Percentiles rank a stretch among this genome's conserved stretches.
Conservation (phyloP, 2,329 filamentous ascomycete genomes). For the Cladophialophora psammophila region DNA sequence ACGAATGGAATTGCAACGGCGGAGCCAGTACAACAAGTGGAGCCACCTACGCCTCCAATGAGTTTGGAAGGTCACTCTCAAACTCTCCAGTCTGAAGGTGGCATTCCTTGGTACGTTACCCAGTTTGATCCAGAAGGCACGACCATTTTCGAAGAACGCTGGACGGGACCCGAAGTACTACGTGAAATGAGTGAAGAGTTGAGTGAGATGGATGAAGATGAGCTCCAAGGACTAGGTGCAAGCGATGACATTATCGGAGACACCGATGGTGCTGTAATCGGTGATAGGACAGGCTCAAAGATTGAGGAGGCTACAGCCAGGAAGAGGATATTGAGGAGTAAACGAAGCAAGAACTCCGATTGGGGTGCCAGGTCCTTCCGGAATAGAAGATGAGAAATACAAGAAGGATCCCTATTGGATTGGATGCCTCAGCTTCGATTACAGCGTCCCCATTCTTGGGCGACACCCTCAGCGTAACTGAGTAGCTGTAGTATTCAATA, state of each 20-base stretch:
- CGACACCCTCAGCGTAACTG: constrained; percentile 12
- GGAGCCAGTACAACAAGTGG: constrained; percentile 52
- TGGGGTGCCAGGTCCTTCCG: constrained; percentile 34
- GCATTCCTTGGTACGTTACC: constrained; percentile 86
- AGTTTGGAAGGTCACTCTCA: constrained; percentile 53
- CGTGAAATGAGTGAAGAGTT: constrained; percentile 82
- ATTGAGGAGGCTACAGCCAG: constrained; percentile 17
- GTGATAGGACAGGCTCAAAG: constrained; percentile 7
- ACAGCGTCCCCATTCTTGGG: constrained; percentile 12
- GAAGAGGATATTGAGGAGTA: constrained; percentile 25
- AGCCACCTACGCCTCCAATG: constrained; percentile 51
- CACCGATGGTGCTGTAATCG: constrained; percentile 5
- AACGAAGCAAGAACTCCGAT: constrained; percentile 22
- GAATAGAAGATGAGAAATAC: constrained; percentile 26
- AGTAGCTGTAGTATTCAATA: constrained; percentile 15
- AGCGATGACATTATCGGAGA: constrained; percentile 53
- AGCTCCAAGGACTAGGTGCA: constrained; percentile 72
- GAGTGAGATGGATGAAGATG: constrained; percentile 90
- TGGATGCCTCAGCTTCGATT: constrained; percentile 18
- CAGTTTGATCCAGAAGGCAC: constrained; percentile 81
- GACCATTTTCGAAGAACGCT: constrained; percentile 77
- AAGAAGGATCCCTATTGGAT: constrained; percentile 6
- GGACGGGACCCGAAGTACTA: constrained; percentile 74
- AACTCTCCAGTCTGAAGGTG: constrained; percentile 70
- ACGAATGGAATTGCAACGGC: constrained; percentile 48